Base-by-base conservation (phyloP, 331 rosid genomes). In the Spiraea crenata region DNA sequence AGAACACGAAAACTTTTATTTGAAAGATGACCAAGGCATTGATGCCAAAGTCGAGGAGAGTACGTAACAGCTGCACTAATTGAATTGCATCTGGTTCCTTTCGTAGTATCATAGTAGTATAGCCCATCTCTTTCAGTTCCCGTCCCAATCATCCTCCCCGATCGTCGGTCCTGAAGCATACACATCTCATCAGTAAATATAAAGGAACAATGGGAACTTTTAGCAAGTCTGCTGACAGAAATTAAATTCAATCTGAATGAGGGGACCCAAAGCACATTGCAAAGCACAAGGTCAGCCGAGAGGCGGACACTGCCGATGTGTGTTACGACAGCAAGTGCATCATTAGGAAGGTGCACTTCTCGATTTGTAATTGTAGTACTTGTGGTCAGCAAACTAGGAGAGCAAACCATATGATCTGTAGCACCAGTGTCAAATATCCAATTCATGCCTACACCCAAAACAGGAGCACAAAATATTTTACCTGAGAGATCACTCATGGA, bases 351-450 rank as follows among this genome's bases (percentile, higher is more conserved):
- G 5, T 54, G 38, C n/a, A 56, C 61, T 9, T 56, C 1, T 56
- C 3, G 7, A 25, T 20, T 56, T 3, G 7, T 9, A 10, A 56
- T 5, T 0, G 0, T 7, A 11, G 11, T 8, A 1, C n/a, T 4
- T 9, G 61, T 56, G 8, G 39, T 9, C 16, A 25, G 4, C 39
- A 56, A 25, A 10, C 6, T 0, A 4, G 61, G 61, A 1, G 3
- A 25, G 16, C 39, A 56, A 25, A 56, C 62, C 62, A 63, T 73
- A 11, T 63, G 56, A 50, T 63, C 2, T 4, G 39, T 72, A 15
- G 63, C 6, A 0, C 58, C 6, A 1, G 6, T 52, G 7, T 52
- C 57, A 3, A 52, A 10, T 1, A 51, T 51, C 61, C 50, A 67
- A 0, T 7, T 0, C 0, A 0, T 67, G 15, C 7, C 9, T 9